Evolutionary conservation across 306 rosid genomes (phyloP).

Genomic region (Prunus kanzakura): DNA sequence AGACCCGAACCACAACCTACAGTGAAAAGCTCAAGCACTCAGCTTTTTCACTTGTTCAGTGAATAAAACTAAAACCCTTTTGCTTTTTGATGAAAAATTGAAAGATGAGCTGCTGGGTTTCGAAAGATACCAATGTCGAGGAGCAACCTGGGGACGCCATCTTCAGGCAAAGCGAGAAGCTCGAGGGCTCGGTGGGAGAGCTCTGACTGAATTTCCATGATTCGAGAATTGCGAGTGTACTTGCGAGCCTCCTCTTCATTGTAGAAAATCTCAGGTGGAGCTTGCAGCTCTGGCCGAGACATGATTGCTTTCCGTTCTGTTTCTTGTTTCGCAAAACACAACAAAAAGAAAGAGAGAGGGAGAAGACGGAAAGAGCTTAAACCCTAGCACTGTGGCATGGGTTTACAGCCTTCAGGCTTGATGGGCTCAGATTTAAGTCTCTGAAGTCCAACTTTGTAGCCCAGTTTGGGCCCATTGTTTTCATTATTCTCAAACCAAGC

Average conservation of each 20-base stretch:
- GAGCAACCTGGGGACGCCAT: slow-evolving; percentile 70
- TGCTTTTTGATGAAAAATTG: not conserved
- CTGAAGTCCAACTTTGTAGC: too few species aligned
- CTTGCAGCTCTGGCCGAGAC: slow-evolving; percentile 77
- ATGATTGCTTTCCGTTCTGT: not conserved
- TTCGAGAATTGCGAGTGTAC: slow-evolving; percentile 88
- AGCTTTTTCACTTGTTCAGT: not conserved
- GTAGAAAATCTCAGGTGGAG: slow-evolving; percentile 97
- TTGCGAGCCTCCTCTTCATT: slow-evolving; percentile 79
- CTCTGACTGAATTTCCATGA: slow-evolving; percentile 61
- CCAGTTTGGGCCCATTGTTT: too few species aligned
- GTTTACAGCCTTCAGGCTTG: not conserved
- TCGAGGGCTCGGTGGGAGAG: slow-evolving; percentile 84
- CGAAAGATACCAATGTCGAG: slow-evolving; percentile 67
- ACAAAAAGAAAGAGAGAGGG: not conserved
- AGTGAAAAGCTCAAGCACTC: not conserved
- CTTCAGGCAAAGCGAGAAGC: slow-evolving; percentile 78
- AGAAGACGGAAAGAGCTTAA: not conserved
- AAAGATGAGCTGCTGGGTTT: not conserved
- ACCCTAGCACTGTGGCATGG: not conserved
- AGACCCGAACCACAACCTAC: slow-evolving; percentile 96
- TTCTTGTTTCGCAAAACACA: not conserved
- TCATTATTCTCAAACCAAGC: too few species aligned
- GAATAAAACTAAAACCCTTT: not conserved
- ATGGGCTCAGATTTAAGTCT: not conserved